Base-by-base conservation (phyloP, 371 early-diverging fungal genomes). In the Amoeboradix gromovi region DNA sequence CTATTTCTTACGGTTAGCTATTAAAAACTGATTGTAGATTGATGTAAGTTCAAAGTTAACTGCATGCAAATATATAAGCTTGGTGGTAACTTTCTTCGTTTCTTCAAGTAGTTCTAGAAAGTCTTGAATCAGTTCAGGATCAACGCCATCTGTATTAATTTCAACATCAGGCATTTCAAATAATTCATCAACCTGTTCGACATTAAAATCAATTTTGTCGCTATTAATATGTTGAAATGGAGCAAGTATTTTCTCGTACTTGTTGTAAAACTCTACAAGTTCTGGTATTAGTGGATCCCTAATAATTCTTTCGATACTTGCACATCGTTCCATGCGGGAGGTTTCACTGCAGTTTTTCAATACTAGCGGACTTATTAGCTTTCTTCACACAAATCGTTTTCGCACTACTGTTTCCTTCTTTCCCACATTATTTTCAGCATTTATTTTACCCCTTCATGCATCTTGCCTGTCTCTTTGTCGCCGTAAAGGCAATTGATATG, bases 401-500 rank as follows among this genome's bases (percentile, higher is more conserved):
- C n/a, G n/a, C n/a, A n/a, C n/a, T n/a, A n/a, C n/a, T n/a, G n/a
- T n/a, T n/a, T n/a, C n/a, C n/a, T n/a, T n/a, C n/a, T n/a, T n/a
- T n/a, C n/a, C n/a, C n/a, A n/a, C n/a, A n/a, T n/a, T n/a, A n/a
- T n/a, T n/a, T n/a, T n/a, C n/a, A n/a, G n/a, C n/a, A n/a, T n/a
- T n/a, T n/a, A n/a, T n/a, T n/a, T n/a, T n/a, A n/a, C n/a, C n/a
- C n/a, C n/a, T n/a, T n/a, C n/a, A 48, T 48, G 48, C 48, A 48
- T 12, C 22, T 48, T 12, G 5, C 22, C 22, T 48, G 5, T 48
- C 22, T 48, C 12, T 48, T 48, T 12, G 22, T 5, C 48, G 48
- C 48, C 48, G 22, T 48, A 12, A 48, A 12, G 22, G 48, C 48
- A 22, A 22, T 48, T 22, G 80, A 77, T 30, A 79, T 80, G 69